Evolutionary conservation across 192 early-diverging fungal genomes (phyloP).

Genomic region (Coemansia sp.): DNA sequence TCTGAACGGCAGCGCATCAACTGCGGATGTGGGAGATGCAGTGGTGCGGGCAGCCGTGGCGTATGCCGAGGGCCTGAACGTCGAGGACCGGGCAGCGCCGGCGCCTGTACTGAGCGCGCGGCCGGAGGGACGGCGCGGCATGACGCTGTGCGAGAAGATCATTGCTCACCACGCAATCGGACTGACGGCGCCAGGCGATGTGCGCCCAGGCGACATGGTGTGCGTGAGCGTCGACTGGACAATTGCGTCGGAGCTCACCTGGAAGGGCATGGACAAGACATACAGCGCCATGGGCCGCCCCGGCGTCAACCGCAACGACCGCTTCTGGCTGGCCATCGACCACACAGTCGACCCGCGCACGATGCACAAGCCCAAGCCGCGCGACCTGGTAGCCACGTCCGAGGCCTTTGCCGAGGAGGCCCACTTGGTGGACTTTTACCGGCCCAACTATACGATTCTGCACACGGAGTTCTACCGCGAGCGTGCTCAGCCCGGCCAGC

Average conservation of each 20-base stretch:
- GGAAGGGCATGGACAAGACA: constrained; percentile 85
- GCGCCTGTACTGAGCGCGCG: constrained; percentile 47
- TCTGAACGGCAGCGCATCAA: constrained; percentile 79
- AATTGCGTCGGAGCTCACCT: constrained; percentile 76
- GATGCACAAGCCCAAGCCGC: constrained; percentile 67
- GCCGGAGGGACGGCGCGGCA: constrained; percentile 58
- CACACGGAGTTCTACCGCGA: constrained; percentile 84
- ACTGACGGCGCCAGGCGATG: constrained; percentile 61
- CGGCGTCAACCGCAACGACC: constrained; percentile 70
- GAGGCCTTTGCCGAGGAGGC: constrained; percentile 69
- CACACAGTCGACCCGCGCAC: constrained; percentile 77
- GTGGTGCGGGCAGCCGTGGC: constrained; percentile 68
- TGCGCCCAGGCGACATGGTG: constrained; percentile 76
- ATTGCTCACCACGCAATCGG: constrained; percentile 73
- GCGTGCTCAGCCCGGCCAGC: constrained; percentile 76
- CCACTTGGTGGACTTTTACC: constrained; percentile 68
- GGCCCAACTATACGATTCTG: constrained; percentile 75
- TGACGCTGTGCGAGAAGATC: constrained; percentile 79
- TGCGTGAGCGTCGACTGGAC: constrained; percentile 83
- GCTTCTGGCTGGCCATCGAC: constrained; percentile 80
- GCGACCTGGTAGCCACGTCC: constrained; percentile 63
- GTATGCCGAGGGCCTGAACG: constrained; percentile 61
- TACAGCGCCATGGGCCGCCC: constrained; percentile 76
- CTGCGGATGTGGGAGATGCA: constrained; percentile 91
- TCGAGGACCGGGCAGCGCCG: constrained; percentile 51